Percentiles rank a stretch among this genome's conserved stretches.
These are phyloP conservation scores for Pyrenochaeta sp. DNA, from an alignment of 2,329 filamentous ascomycete species.

Conservation along the genomic window DNA sequence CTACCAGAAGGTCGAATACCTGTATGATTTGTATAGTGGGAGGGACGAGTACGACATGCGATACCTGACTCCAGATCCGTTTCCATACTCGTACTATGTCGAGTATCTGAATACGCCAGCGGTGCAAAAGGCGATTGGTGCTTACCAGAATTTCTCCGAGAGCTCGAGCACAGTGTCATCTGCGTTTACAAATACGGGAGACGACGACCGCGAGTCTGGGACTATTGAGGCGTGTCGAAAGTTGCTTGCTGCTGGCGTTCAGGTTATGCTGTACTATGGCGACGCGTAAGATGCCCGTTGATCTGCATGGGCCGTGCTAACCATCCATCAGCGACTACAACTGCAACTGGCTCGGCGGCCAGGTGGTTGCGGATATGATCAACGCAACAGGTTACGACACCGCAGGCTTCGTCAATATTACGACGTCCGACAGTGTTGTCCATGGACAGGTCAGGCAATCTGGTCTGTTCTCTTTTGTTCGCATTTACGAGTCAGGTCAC, in stretches of 20 bases:
- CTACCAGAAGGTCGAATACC: constrained; percentile 59
- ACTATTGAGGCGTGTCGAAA: constrained; percentile 53
- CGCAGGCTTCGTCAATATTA: constrained; percentile 60
- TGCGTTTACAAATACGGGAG: constrained; percentile 60
- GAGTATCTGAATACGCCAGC: constrained; percentile 66
- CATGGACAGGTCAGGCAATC: constrained; percentile 64
- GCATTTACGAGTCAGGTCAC: constrained; percentile 61
- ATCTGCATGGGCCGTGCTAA: neutral
- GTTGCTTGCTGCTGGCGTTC: constrained; percentile 52
- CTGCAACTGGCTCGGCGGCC: constrained; percentile 58
- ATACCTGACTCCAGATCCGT: constrained; percentile 64
- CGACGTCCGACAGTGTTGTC: constrained; percentile 55
- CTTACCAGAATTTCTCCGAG: constrained; percentile 65
- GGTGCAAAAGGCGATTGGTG: constrained; percentile 67
- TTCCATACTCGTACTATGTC: constrained; percentile 64
- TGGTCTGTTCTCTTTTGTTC: constrained; percentile 60
- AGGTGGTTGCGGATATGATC: constrained; percentile 53
- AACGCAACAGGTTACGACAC: constrained; percentile 51
- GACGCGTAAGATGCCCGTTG: constrained; percentile 48
- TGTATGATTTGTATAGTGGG: constrained; percentile 61
- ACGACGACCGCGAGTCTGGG: constrained; percentile 57
- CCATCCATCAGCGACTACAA: constrained; percentile 50
- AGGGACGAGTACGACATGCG: constrained; percentile 70
- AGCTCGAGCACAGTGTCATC: constrained; percentile 54
- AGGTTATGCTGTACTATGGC: constrained; percentile 56